Evolutionary conservation across 129 eudicot species (phyloP).

Genomic region (Mikania micrantha): DNA sequence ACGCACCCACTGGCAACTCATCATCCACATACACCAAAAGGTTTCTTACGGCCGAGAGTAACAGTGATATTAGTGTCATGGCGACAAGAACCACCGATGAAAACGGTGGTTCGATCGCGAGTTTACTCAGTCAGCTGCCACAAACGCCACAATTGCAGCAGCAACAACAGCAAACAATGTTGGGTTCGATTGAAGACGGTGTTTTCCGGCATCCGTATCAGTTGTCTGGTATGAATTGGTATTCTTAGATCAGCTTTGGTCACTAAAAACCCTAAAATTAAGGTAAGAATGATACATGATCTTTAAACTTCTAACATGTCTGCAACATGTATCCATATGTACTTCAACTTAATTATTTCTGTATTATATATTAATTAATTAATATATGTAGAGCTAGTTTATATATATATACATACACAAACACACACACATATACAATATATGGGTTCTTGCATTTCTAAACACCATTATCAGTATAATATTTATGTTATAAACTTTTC

Average conservation of each 20-base stretch:
- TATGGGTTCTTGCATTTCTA: no score
- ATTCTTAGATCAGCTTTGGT: conserved; percentile 34
- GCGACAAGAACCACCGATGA: conserved; percentile 25
- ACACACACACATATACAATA: no score
- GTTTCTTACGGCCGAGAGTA: conserved; percentile 31
- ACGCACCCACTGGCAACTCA: conserved; percentile 12
- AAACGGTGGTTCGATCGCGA: conserved; percentile 40
- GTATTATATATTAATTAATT: no score
- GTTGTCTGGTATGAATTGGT: conserved; percentile 68
- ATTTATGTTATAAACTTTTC: no score
- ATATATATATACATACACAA: background rate
- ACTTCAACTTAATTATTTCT: conserved; percentile 11
- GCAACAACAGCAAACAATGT: conserved; percentile 64
- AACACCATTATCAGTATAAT: no score
- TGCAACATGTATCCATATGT: conserved; percentile 5
- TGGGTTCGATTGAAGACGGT: conserved; percentile 61
- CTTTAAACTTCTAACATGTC: conserved; percentile 16
- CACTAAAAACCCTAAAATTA: conserved; percentile 34
- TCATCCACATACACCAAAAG: conserved; percentile 40
- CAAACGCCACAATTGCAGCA: conserved; percentile 58
- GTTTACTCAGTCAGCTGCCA: conserved; percentile 53
- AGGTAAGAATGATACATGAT: conserved; percentile 41
- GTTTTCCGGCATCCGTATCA: conserved; percentile 59
- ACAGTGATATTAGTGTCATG: conserved; percentile 25
- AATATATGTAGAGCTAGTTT: background rate